A percentile compares a stretch with the other conserved stretches of the same genome.
Evolutionary conservation across 345 rosid genomes (phyloP).

Genomic region (Geranium brycei): DNA sequence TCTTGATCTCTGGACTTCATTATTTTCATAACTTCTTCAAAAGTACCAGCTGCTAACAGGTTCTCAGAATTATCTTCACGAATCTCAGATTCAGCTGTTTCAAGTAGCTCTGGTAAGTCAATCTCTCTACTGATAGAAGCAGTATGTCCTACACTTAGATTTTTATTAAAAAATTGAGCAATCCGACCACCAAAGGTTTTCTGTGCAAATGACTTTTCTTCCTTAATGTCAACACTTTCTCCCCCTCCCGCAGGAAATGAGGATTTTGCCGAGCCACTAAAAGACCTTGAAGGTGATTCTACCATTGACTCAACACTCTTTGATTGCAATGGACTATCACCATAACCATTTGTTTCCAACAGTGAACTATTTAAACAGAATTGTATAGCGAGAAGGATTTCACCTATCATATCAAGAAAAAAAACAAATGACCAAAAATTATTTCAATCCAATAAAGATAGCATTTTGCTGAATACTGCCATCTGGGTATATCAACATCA

Average conservation of each 20-base stretch:
- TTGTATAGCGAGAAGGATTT: constrained; percentile 54
- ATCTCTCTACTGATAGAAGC: constrained; percentile 18
- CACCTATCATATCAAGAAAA: constrained; percentile 37
- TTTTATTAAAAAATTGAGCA: constrained; percentile 75
- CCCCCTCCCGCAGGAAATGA: constrained; percentile 38
- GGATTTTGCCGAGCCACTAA: constrained; percentile 24
- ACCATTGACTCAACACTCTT: constrained; percentile 19
- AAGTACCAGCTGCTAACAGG: constrained; percentile 36
- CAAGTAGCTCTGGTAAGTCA: constrained; percentile 39
- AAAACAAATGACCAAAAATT: background rate
- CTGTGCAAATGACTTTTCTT: constrained; percentile 36
- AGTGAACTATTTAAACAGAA: constrained; percentile 45
- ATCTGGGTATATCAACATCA: background rate
- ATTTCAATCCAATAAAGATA: background rate
- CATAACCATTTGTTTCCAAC: constrained; percentile 21
- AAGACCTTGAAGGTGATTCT: constrained; percentile 29
- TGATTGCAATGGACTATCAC: constrained; percentile 20
- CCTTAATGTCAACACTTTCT: constrained; percentile 37
- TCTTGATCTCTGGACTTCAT: constrained; percentile 59
- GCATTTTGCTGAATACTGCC: background rate
- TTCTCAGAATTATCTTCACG: constrained; percentile 38
- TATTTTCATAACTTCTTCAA: constrained; percentile 46
- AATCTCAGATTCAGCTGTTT: constrained; percentile 25
- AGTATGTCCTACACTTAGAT: constrained; percentile 18
- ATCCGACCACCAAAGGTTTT: constrained; percentile 51